Conservation (phyloP, 2,329 filamentous ascomycete species). For the Coniochaeta sp. region DNA sequence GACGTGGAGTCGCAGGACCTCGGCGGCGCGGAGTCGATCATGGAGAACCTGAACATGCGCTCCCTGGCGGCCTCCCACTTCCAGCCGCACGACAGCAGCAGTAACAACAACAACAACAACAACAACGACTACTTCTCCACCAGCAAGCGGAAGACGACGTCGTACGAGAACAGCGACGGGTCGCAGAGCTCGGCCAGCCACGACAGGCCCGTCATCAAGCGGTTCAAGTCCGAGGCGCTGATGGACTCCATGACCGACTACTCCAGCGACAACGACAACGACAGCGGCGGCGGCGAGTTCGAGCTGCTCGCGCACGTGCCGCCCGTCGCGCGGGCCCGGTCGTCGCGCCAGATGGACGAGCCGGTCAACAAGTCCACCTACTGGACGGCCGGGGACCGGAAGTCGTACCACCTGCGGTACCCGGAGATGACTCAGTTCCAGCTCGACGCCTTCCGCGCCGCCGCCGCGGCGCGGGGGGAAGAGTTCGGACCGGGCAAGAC, state of each 20-base stretch:
- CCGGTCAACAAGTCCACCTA: slow-evolving; percentile 49
- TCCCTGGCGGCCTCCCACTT: slow-evolving; percentile 21
- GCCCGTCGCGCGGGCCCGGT: slow-evolving; percentile 38
- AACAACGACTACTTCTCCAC: slow-evolving; percentile 23
- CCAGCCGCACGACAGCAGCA: slow-evolving; percentile 13
- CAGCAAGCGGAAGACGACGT: slow-evolving; percentile 51
- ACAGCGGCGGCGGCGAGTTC: slow-evolving; percentile 38
- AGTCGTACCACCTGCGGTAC: slow-evolving; percentile 54
- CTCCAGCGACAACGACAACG: slow-evolving; percentile 23
- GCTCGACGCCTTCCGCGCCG: slow-evolving; percentile 45
- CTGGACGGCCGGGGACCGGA: slow-evolving; percentile 46
- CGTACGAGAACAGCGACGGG: slow-evolving; percentile 44
- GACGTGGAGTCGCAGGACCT: slow-evolving; percentile 50
- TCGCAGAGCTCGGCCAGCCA: slow-evolving; percentile 25
- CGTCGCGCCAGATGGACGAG: slow-evolving; percentile 50
- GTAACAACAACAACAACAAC: slow-evolving; percentile 14
- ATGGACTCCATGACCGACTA: slow-evolving; percentile 27
- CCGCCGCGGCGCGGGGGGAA: slow-evolving; percentile 42
- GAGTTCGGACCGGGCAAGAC: slow-evolving; percentile 41
- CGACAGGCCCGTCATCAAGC: slow-evolving; percentile 44
- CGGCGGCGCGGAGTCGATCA: slow-evolving; percentile 39
- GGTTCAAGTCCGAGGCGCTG: slow-evolving; percentile 43
- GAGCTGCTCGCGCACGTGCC: slow-evolving; percentile 41
- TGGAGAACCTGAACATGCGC: slow-evolving; percentile 35
- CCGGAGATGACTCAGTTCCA: slow-evolving; percentile 58